Percentiles rank a stretch among this genome's conserved stretches.
Conservation (phyloP, 2,329 filamentous ascomycete genomes). For the Emmonsiellopsis sp. region DNA sequence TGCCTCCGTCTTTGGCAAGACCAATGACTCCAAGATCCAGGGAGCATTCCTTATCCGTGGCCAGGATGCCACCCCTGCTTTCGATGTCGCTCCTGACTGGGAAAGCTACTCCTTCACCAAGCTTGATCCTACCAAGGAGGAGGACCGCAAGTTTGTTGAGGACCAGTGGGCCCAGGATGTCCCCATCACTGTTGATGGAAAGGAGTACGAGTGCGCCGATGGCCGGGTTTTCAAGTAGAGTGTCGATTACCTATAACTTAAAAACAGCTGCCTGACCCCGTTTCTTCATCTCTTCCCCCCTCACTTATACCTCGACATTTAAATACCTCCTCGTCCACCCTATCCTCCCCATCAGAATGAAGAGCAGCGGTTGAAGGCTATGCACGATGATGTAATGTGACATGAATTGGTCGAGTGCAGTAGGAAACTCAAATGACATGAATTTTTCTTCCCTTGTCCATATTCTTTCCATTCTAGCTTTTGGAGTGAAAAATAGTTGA, state of each 20-base stretch:
- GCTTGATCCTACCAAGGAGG: constrained; percentile 78
- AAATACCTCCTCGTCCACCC: neutral
- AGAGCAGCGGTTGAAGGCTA: neutral
- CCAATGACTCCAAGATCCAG: constrained; percentile 82
- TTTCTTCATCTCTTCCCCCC: neutral
- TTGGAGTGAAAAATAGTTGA: no score
- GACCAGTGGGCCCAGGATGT: constrained; percentile 90
- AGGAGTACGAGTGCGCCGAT: constrained; percentile 78
- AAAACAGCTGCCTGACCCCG: neutral
- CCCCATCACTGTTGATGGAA: constrained; percentile 67
- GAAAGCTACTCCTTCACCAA: constrained; percentile 96
- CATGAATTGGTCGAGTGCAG: neutral
- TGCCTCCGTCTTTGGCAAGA: constrained; percentile 77
- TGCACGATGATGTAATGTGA: constrained; percentile 3
- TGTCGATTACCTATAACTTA: neutral
- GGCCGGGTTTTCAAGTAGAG: constrained; percentile 99
- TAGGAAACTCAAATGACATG: neutral
- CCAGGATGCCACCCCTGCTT: constrained; percentile 73
- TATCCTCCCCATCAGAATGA: neutral
- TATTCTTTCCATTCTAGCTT: no score
- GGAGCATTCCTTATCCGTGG: constrained; percentile 94
- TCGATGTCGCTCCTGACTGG: constrained; percentile 93
- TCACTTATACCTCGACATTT: neutral
- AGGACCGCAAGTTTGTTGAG: constrained; percentile 78
- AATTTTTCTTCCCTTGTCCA: neutral